Base-by-base conservation (phyloP, 139 green algal species). In the Chlamydomonas sp. region DNA sequence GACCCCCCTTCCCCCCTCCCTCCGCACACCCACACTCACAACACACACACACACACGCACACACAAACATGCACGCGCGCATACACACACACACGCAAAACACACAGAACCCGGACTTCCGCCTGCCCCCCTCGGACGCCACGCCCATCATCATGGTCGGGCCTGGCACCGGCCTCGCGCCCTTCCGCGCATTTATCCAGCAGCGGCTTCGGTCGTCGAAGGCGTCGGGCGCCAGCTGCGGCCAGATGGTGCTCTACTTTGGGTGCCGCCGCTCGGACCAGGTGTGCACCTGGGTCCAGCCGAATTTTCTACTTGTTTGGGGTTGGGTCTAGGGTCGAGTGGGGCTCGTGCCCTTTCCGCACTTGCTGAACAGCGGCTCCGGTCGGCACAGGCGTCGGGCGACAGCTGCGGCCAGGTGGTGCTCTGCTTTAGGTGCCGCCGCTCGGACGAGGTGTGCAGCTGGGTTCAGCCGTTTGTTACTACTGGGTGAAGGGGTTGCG, bases 131-230 rank as follows among this genome's bases (percentile, higher is more conserved):
- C 1, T 38, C 75, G 50, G 67, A 75, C 0, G 33, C 67, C 34
- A 89, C 75, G 28, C 91, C 91, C 58, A 93, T 95, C 72, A 83
- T 96, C 67, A 97, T 97, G 91, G 87, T 97, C 1, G 91, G 91
- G 1, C 91, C 91, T 0, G 91, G 91, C 71, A 97, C 91, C 6
- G 91, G 91, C 37, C 80, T 97, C 8, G 91, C 91, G 16, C 91
- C 91, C 64, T 96, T 97, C 83, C 81, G 87, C 35, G 67, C 84
- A 8, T 96, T 93, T 78, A 79, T 95, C 47, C 58, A 94, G 84
- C 82, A 97, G 35, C 76, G 90, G 0, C 48, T 81, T 20, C 74
- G n/a, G n/a, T n/a, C n/a, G n/a, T n/a, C n/a, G n/a, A n/a, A n/a
- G n/a, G n/a, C n/a, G n/a, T n/a, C n/a, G n/a, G n/a, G n/a, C n/a